Percentiles rank a stretch among this genome's conserved stretches.
phyloP scores from a whole-genome alignment of 805 yeast species.

The Saturnispora ahearnii region DNA sequence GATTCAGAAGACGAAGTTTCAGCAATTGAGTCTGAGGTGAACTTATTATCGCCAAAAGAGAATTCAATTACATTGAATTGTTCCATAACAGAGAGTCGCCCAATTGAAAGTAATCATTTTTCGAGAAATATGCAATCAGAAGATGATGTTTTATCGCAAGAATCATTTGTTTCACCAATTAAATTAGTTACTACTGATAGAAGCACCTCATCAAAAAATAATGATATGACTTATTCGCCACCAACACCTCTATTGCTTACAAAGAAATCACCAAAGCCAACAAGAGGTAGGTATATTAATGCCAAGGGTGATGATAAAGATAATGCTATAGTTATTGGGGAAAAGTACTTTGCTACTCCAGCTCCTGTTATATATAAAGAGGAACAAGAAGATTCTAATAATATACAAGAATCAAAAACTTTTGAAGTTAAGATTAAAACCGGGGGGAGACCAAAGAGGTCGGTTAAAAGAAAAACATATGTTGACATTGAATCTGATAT shows the following conservation, averaged over 20 bases:
- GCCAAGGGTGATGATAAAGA: neutral
- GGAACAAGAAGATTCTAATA: neutral
- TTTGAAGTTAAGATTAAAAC: neutral
- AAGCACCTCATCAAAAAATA: neutral
- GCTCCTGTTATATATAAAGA: neutral
- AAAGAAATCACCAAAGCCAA: neutral
- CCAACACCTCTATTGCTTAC: neutral
- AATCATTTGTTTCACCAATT: conserved; percentile 5
- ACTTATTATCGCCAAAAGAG: neutral
- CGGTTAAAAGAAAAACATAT: neutral
- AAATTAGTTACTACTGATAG: conserved; percentile 4
- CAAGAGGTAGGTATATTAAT: neutral
- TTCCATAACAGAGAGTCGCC: neutral
- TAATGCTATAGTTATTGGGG: conserved; percentile 2
- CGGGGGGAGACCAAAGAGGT: neutral
- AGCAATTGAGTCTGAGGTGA: neutral
- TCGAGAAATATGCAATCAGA: neutral
- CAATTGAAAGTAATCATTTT: neutral
- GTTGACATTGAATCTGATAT: neutral
- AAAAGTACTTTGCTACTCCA: neutral
- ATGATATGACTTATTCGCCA: neutral
- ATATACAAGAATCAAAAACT: neutral
- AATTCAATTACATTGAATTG: neutral
- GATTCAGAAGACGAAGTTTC: conserved; percentile 2
- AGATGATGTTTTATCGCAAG: conserved; percentile 4